Conservation (phyloP, 202 grass and related monocot genomes). For the Carex sylvatica region DNA sequence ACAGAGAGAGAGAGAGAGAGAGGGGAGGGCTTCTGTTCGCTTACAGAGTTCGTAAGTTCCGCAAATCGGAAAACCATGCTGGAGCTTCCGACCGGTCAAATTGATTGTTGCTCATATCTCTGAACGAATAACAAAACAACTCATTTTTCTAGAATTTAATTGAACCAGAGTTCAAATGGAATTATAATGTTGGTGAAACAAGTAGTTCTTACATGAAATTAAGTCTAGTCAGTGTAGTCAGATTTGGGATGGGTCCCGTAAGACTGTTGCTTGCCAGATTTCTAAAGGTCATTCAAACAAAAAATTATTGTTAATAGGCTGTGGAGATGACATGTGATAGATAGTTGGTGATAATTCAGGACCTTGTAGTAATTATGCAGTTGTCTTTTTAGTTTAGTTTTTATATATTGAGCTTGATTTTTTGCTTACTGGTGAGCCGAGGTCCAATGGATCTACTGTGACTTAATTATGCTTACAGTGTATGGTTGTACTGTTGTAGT, state of each 20-base stretch:
- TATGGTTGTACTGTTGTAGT: background rate
- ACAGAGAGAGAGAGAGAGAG: background rate
- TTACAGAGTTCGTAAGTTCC: constrained; percentile 46
- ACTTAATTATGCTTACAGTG: constrained; percentile 1
- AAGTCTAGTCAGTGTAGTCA: constrained; percentile 36
- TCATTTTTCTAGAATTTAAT: constrained; percentile 30
- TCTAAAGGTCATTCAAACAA: constrained; percentile 29
- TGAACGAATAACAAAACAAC: constrained; percentile 26
- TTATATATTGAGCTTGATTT: background rate
- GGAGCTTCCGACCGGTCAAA: constrained; percentile 57
- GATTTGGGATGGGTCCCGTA: constrained; percentile 55
- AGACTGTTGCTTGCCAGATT: constrained; percentile 65
- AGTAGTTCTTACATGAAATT: constrained; percentile 59
- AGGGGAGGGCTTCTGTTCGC: background rate
- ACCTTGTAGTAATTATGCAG: background rate
- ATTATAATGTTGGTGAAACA: background rate
- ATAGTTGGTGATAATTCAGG: background rate
- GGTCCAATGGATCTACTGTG: background rate
- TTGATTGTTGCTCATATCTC: constrained; percentile 77
- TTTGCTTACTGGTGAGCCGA: background rate
- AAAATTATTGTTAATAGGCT: constrained; percentile 1
- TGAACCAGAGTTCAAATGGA: constrained; percentile 6
- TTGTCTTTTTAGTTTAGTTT: background rate
- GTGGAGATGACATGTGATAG: background rate
- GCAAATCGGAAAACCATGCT: constrained; percentile 46